Evolutionary conservation across 331 rosid species (phyloP).

Genomic region (Prunus yedoensis): DNA sequence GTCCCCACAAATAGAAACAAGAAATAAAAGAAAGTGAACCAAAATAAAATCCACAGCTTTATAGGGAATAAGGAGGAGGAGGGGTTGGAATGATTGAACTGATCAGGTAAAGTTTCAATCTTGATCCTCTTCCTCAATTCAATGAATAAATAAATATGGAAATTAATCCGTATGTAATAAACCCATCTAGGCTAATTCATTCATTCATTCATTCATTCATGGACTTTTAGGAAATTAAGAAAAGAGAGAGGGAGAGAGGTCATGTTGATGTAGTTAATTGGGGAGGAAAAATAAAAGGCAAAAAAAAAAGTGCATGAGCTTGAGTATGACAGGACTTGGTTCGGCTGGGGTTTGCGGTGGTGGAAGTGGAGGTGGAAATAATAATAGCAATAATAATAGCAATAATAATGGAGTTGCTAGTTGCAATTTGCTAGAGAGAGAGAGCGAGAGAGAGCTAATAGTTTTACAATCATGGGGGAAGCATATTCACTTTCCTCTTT

Average conservation of each 20-base stretch:
- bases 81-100: conserved; percentile 43
- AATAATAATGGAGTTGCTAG: conserved; percentile 4
- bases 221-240: conserved; percentile 22
- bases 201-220: not conserved
- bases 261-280: not conserved
- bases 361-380: conserved; percentile 73
- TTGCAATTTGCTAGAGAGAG: conserved; percentile 1
- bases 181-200: no score
- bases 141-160: no score
- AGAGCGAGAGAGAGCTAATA: not conserved
- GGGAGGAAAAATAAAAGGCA: conserved; percentile 25
- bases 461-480: conserved; percentile 63
- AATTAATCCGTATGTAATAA: no score
- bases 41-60: conserved; percentile 70
- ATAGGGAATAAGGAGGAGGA: conserved; percentile 68
- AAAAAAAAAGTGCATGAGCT: conserved; percentile 20
- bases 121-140: no score
- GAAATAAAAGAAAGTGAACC: conserved; percentile 24
- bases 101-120: no score
- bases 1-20: conserved; percentile 64
- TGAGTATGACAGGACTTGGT: conserved; percentile 81
- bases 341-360: conserved; percentile 70
- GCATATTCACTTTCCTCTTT: conserved; percentile 89
- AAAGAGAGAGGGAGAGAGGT: no score
- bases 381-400: conserved; percentile 25